phyloP scores from a whole-genome alignment of 2,329 filamentous ascomycete genomes.

The Chaetomium olivaceum region DNA sequence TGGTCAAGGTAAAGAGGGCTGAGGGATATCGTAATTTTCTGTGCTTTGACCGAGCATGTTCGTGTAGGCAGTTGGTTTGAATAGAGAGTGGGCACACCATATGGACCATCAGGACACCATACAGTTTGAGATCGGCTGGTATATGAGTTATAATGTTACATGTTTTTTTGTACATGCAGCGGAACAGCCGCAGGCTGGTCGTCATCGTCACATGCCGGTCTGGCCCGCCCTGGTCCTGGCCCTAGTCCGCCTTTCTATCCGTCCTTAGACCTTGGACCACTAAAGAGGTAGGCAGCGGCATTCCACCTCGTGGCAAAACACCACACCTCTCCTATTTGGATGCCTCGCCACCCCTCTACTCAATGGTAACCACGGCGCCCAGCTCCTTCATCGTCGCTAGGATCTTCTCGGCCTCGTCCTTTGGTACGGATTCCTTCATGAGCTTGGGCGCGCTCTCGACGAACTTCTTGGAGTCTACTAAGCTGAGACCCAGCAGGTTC shows the following conservation, averaged over 20 bases:
- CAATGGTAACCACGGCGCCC: conserved; percentile 86
- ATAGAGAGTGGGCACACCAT: neutral
- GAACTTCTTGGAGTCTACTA: conserved; percentile 99
- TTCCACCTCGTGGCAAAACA: conserved; percentile 8
- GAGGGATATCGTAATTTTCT: neutral
- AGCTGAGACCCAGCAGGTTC: conserved; percentile 85
- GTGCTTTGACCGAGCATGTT: neutral
- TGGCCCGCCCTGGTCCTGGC: conserved; percentile 10
- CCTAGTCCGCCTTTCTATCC: conserved; percentile 13
- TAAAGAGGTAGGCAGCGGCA: conserved; percentile 14
- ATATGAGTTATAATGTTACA: conserved; percentile 34
- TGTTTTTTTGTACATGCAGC: conserved; percentile 33
- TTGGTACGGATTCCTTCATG: conserved; percentile 98
- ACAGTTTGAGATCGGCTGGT: conserved; percentile 16
- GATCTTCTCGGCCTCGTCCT: conserved; percentile 99
- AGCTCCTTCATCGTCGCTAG: conserved; percentile 89
- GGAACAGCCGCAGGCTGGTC: conserved; percentile 23
- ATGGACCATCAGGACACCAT: neutral
- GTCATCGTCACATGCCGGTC: conserved; percentile 25
- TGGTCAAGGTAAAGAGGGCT: neutral
- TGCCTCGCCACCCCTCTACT: conserved; percentile 54
- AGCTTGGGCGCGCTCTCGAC: conserved; percentile 97
- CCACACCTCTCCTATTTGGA: neutral
- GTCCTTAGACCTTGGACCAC: conserved; percentile 19
- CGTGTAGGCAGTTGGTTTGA: neutral